Conservation (phyloP, 441 rosid genomes). For the California macrophylla region DNA sequence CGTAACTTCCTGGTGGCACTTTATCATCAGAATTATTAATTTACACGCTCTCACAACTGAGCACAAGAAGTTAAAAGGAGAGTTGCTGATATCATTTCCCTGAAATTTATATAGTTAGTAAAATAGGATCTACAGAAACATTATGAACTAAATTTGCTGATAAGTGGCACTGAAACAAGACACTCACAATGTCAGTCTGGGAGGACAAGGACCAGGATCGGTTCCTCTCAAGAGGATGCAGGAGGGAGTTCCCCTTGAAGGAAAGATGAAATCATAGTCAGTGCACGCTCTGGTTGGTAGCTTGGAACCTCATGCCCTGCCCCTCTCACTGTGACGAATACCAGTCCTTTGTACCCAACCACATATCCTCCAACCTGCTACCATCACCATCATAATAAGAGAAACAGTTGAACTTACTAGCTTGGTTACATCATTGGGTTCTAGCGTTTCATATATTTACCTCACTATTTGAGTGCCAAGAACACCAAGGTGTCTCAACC, state of each 20-base stretch:
- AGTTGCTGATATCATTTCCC: background rate
- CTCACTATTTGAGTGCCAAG: constrained; percentile 30
- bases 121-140: constrained; percentile 5
- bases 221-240: constrained; percentile 13
- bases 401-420: background rate
- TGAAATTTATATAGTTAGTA: background rate
- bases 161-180: background rate
- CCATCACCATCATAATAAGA: constrained; percentile 2
- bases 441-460: constrained; percentile 12
- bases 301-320: constrained; percentile 40
- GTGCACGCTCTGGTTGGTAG: constrained; percentile 36
- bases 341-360: constrained; percentile 31
- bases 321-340: constrained; percentile 33
- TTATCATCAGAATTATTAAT: background rate
- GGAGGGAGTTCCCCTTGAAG: constrained; percentile 36
- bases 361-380: constrained; percentile 42
- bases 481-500: constrained; percentile 25
- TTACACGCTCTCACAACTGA: background rate
- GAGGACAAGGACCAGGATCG: background rate
- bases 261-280: constrained; percentile 35
- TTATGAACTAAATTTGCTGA: background rate
- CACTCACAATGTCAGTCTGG: background rate
- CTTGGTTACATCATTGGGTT: background rate
- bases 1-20: background rate
- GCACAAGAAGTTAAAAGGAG: background rate